Base-by-base conservation (phyloP, 1,284 basidiomycete species). In the Fomes fomentarius region DNA sequence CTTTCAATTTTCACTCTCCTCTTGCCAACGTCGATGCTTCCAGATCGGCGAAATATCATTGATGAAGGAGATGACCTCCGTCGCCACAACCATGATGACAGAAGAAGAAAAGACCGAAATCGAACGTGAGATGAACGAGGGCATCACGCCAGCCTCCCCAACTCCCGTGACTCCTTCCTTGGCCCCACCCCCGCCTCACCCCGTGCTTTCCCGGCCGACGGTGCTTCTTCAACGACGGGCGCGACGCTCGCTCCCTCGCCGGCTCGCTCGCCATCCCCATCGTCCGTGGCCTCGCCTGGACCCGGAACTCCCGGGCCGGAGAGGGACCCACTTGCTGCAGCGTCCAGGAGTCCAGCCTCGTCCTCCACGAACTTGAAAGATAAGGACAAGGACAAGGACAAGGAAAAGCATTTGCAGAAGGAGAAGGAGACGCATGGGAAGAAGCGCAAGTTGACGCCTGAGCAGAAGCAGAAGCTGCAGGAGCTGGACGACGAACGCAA, bases 1-100 rank as follows among this genome's bases (percentile, higher is more conserved):
- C 31, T 37, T 19, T 39, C 19, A 19, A 9, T 15, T 24, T 12
- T 22, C 11, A 34, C 26, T 26, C 33, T 22, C 22, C 9, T 25
- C 47, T 12, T 25, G 15, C 8, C 42, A 17, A 46, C 24, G 21
- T 5, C 2, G 6, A 15, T n/a, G 15, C 10, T 3, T 28, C 35
- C 67, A 94, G 90, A 94, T 96, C 61, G 94, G 94, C 54, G 93
- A 96, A 75, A 95, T 96, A 47, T 91, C 91, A 3, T 79, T 96
- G 45, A 91, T 96, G 86, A 95, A 94, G 66, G 91, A 93, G 65
- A 92, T 93, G 88, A 91, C 89, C 2, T 80, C 78, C 21, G 81
- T 86, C 19, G 89, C 90, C n/a, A 83, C 85, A 28, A 86, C 86
- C 1, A 87, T 93, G 78, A 87, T 90, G 81, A 85, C 89, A 0